Evolutionary conservation across 1,284 basidiomycete species (phyloP).

Genomic region (Cryptococcus maquisensis): DNA sequence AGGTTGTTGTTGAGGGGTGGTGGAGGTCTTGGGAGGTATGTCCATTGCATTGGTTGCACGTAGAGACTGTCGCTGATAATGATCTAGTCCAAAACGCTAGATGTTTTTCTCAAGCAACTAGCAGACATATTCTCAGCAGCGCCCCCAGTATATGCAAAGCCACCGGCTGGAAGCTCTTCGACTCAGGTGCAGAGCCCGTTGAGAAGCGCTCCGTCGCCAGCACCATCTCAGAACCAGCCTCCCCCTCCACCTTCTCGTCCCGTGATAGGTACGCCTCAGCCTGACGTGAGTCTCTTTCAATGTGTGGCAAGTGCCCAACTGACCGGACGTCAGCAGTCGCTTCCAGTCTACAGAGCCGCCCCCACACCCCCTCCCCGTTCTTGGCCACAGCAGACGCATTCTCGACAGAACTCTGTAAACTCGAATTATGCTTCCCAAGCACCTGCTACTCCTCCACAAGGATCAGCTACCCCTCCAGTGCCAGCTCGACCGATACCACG

Average conservation of each 20-base stretch:
- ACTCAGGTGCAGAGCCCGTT: constrained; percentile 3
- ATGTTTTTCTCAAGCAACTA: constrained; percentile 36
- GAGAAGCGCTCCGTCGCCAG: neutral
- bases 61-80: neutral
- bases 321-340: constrained; percentile 5
- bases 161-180: constrained; percentile 39
- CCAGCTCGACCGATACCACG: constrained; percentile 19
- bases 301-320: neutral
- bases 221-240: constrained; percentile 13
- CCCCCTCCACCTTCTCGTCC: constrained; percentile 34
- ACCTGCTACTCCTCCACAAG: constrained; percentile 5
- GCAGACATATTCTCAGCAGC: constrained; percentile 69
- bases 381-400: constrained; percentile 12
- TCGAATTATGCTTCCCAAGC: constrained; percentile 1
- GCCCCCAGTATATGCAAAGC: constrained; percentile 89
- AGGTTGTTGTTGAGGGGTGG: constrained; percentile 62
- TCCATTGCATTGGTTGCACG: constrained; percentile 33
- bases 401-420: constrained; percentile 15
- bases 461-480: constrained; percentile 18
- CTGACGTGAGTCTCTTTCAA: constrained; percentile 4
- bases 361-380: constrained; percentile 31
- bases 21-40: constrained; percentile 73
- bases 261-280: constrained; percentile 7
- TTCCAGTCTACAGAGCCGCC: constrained; percentile 32
- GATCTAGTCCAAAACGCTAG: constrained; percentile 28